These are phyloP conservation scores for Warburgia ugandensis DNA, from an alignment of 164 flowering plant species.

Conservation along the genomic window DNA sequence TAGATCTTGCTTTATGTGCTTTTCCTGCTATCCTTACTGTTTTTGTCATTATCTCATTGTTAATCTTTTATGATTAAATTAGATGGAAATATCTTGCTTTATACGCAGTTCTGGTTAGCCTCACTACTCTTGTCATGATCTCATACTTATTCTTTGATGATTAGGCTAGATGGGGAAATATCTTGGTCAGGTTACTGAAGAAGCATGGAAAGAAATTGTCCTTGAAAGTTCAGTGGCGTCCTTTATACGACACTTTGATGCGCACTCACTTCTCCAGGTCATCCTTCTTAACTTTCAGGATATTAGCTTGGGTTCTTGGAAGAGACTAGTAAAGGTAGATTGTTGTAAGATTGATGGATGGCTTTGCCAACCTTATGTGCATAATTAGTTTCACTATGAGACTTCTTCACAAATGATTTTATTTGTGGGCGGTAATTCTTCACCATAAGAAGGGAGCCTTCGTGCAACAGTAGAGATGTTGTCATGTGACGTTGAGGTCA, in stretches of 20 bases:
- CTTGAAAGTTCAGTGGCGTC: constrained; percentile 78
- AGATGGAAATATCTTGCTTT: neutral
- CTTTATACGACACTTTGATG: constrained; percentile 72
- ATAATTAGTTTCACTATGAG: neutral
- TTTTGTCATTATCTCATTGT: no score
- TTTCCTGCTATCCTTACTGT: constrained; percentile 1
- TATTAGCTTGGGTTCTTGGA: constrained; percentile 2
- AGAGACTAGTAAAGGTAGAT: neutral
- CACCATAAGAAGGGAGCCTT: no score
- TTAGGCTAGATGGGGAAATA: constrained; percentile 96
- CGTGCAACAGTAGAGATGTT: no score
- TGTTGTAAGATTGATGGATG: no score
- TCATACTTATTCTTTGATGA: constrained; percentile 11
- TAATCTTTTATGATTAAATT: neutral
- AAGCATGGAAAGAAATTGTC: constrained; percentile 70
- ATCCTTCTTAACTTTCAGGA: constrained; percentile 5
- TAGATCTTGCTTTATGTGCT: neutral
- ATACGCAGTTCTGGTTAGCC: neutral
- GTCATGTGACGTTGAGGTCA: no score
- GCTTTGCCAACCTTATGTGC: no score
- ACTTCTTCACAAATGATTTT: neutral
- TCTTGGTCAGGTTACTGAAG: constrained; percentile 59
- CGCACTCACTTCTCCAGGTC: constrained; percentile 82
- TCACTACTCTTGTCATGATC: constrained; percentile 5
- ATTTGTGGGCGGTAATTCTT: no score